phyloP scores from a whole-genome alignment of 2,329 filamentous ascomycete species.

The Alternaria brassicicola region DNA sequence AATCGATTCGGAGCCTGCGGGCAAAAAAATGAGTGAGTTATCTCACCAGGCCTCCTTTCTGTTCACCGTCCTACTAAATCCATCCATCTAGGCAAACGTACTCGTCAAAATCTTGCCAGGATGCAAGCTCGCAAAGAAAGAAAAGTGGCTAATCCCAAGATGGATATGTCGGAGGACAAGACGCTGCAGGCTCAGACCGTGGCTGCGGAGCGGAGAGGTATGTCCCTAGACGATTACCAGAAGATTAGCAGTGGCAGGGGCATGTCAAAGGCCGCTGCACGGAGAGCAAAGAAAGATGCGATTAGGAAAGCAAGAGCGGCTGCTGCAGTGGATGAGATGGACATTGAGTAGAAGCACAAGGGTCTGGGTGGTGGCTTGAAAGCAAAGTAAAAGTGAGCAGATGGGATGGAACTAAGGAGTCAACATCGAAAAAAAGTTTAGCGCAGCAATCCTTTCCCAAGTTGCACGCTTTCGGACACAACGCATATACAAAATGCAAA shows the following conservation, averaged over 20 bases:
- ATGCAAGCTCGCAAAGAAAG: conserved; percentile 24
- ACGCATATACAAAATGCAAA: background rate
- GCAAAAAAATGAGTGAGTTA: conserved; percentile 30
- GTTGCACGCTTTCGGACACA: background rate
- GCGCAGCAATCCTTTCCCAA: background rate
- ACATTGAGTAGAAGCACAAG: conserved; percentile 10
- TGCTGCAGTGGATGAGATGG: conserved; percentile 12
- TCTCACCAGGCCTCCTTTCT: background rate
- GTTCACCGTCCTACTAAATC: background rate
- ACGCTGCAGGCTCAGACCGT: conserved; percentile 16
- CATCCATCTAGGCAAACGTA: conserved; percentile 19
- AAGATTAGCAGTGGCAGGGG: conserved; percentile 11
- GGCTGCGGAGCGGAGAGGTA: conserved; percentile 24
- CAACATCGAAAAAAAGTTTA: background rate
- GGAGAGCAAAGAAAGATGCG: conserved; percentile 8
- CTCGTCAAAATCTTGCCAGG: conserved; percentile 28
- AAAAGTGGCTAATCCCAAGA: conserved; percentile 5
- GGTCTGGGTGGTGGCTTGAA: background rate
- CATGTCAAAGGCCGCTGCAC: conserved; percentile 3
- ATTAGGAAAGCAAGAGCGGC: conserved; percentile 2
- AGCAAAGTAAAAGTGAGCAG: background rate
- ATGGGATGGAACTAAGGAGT: background rate
- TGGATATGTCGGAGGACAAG: conserved; percentile 11
- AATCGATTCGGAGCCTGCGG: conserved; percentile 10
- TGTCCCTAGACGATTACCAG: conserved; percentile 17